Conservation (phyloP, 78 protist genomes). For the Speleostelium caveatum region DNA sequence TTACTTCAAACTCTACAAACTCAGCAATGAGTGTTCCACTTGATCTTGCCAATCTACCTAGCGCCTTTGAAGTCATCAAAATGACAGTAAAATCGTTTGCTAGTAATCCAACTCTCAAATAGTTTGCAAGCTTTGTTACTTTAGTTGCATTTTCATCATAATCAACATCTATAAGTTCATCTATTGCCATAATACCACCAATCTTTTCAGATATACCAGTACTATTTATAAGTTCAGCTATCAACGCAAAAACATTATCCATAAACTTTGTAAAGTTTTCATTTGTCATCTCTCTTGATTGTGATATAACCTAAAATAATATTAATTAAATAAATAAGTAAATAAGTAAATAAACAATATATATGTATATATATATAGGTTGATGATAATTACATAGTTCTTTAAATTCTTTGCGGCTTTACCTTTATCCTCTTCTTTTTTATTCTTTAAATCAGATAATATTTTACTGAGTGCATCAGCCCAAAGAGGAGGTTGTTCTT, state of each 20-base stretch:
- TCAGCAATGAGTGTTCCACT: conserved; percentile 77
- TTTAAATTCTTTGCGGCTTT: conserved; percentile 62
- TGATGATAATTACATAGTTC: conserved; percentile 17
- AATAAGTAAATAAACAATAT: not conserved
- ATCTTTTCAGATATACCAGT: conserved; percentile 57
- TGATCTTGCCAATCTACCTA: conserved; percentile 78
- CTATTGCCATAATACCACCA: conserved; percentile 81
- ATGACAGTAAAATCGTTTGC: conserved; percentile 67
- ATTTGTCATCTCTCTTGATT: conserved; percentile 73
- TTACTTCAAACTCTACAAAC: conserved; percentile 74
- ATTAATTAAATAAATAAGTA: not conserved
- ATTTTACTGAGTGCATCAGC: conserved; percentile 63
- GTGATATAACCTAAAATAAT: conserved; percentile 50
- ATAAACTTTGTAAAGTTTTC: conserved; percentile 65
- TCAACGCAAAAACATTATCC: conserved; percentile 29
- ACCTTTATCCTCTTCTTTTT: conserved; percentile 62
- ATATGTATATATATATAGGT: not conserved
- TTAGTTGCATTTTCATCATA: conserved; percentile 58
- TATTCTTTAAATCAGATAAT: conserved; percentile 42
- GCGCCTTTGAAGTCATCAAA: conserved; percentile 57
- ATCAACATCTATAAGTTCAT: conserved; percentile 72
- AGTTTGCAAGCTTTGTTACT: conserved; percentile 64
- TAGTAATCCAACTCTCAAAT: conserved; percentile 43
- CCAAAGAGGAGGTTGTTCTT: conserved; percentile 41
- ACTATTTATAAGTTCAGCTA: conserved; percentile 58